A percentile compares a stretch with the other conserved stretches of the same genome.
phyloP scores from a whole-genome alignment of 768 basidiomycete genomes.

The Agaricus bisporus region DNA sequence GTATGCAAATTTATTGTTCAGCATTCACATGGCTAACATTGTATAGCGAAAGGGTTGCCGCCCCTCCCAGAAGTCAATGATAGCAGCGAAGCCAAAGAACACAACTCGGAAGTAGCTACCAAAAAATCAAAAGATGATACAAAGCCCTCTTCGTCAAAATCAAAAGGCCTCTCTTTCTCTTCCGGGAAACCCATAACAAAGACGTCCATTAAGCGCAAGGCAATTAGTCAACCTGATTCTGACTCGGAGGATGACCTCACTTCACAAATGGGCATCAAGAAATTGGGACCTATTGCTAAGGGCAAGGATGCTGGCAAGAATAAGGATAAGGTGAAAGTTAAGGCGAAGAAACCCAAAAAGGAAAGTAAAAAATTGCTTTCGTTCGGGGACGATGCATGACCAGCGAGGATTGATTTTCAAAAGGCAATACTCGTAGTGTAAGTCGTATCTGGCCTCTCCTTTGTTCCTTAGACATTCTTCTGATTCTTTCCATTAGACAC shows the following conservation, averaged over 20 bases:
- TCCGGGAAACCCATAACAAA: slow-evolving; percentile 27
- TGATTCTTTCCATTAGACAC: too few relatives aligned
- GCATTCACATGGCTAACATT: background rate
- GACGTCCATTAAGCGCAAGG: slow-evolving; percentile 35
- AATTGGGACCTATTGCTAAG: slow-evolving; percentile 16
- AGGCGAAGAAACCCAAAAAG: slow-evolving; percentile 51
- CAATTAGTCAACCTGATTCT: slow-evolving; percentile 24
- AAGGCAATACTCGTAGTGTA: too few relatives aligned
- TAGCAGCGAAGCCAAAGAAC: slow-evolving; percentile 12
- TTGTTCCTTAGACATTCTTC: too few relatives aligned
- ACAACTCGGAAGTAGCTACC: slow-evolving; percentile 15
- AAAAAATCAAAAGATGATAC: slow-evolving; percentile 10
- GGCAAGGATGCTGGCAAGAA: slow-evolving; percentile 17
- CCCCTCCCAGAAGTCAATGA: slow-evolving; percentile 39
- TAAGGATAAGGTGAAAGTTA: slow-evolving; percentile 27
- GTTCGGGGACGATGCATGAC: slow-evolving; percentile 50
- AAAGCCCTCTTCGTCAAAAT: slow-evolving; percentile 14
- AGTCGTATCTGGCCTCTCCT: too few relatives aligned
- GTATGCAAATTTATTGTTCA: slow-evolving; percentile 28
- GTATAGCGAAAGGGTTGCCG: slow-evolving; percentile 53
- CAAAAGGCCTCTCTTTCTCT: slow-evolving; percentile 38
- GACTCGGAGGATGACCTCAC: slow-evolving; percentile 18
- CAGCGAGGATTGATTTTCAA: background rate
- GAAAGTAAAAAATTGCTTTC: slow-evolving; percentile 44
- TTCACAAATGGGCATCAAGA: slow-evolving; percentile 11